A percentile compares a stretch with the other conserved stretches of the same genome.
Evolutionary conservation across 139 green algal genomes (phyloP).

Genomic region (Volvox reticuliferus): DNA sequence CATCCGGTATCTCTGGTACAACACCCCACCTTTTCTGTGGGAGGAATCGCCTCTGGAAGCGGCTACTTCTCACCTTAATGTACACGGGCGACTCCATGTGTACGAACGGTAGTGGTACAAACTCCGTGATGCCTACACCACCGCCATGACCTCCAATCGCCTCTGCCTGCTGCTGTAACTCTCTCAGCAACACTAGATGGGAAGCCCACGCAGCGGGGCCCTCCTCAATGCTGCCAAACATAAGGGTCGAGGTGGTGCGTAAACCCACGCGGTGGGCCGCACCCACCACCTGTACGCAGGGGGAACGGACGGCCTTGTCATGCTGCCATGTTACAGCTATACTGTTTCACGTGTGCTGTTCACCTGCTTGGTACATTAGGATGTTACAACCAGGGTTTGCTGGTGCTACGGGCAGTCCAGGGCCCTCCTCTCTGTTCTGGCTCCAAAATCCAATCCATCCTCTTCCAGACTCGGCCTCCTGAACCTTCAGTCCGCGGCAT

Average conservation of each 20-base stretch:
- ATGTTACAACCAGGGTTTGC: too few relatives aligned
- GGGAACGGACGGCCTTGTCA: too few relatives aligned
- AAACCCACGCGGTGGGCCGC: constrained; percentile 85
- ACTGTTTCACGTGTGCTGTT: too few relatives aligned
- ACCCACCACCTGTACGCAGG: constrained; percentile 65
- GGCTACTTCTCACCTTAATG: constrained; percentile 59
- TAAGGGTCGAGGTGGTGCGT: constrained; percentile 89
- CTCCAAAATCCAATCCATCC: too few relatives aligned
- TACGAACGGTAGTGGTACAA: constrained; percentile 96
- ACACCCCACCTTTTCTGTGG: too few relatives aligned
- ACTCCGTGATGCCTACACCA: constrained; percentile 84
- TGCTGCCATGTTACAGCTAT: too few relatives aligned
- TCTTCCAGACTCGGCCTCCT: too few relatives aligned
- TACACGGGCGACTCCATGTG: constrained; percentile 93
- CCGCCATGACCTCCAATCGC: constrained; percentile 16
- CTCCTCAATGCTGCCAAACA: constrained; percentile 93
- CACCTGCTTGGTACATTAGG: too few relatives aligned
- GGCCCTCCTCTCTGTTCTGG: too few relatives aligned
- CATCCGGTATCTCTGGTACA: too few relatives aligned
- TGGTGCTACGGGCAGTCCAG: too few relatives aligned
- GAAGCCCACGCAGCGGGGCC: constrained; percentile 70
- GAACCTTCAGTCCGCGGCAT: too few relatives aligned
- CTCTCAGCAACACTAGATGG: constrained; percentile 80
- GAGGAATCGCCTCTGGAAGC: not conserved
- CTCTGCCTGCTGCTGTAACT: constrained; percentile 62